These are phyloP conservation scores for Cercophora sp. DNA, from an alignment of 495 filamentous ascomycete species.

Conservation along the genomic window DNA sequence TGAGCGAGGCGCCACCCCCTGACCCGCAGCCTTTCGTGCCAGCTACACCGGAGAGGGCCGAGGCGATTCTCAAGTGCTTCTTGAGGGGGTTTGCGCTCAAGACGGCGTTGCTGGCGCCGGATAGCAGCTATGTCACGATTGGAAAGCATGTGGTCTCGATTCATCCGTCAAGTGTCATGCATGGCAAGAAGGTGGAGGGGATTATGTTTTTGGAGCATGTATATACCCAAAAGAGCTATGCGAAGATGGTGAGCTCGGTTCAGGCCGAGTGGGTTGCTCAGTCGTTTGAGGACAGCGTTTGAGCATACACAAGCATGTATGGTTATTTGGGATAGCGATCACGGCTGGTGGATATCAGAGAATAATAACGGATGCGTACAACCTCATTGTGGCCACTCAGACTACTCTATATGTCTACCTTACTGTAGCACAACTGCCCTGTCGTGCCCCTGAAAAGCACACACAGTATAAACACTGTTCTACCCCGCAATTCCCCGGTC, in stretches of 20 bases:
- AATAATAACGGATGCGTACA: too few relatives aligned
- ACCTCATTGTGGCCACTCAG: too few relatives aligned
- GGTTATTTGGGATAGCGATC: too few relatives aligned
- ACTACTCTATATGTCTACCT: too few relatives aligned
- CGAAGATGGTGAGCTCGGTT: slow-evolving; percentile 79
- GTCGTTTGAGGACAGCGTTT: slow-evolving; percentile 48
- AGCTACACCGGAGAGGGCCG: slow-evolving; percentile 50
- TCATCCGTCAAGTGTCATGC: slow-evolving; percentile 82
- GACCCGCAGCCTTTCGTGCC: slow-evolving; percentile 49
- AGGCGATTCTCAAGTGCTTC: slow-evolving; percentile 70
- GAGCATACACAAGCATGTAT: too few relatives aligned
- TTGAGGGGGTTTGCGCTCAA: slow-evolving; percentile 76
- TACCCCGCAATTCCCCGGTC: too few relatives aligned
- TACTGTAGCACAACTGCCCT: too few relatives aligned
- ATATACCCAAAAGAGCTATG: slow-evolving; percentile 88
- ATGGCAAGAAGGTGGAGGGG: slow-evolving; percentile 83
- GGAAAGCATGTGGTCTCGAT: slow-evolving; percentile 85
- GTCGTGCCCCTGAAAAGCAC: too few relatives aligned
- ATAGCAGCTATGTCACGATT: slow-evolving; percentile 80
- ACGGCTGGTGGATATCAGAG: too few relatives aligned
- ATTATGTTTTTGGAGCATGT: slow-evolving; percentile 97
- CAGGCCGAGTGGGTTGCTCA: slow-evolving; percentile 85
- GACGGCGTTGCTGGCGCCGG: slow-evolving; percentile 76
- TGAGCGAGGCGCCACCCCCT: slow-evolving; percentile 31
- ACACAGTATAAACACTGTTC: too few relatives aligned